phyloP scores from a whole-genome alignment of 306 rosid species.

The Leucaena leucocephala region DNA sequence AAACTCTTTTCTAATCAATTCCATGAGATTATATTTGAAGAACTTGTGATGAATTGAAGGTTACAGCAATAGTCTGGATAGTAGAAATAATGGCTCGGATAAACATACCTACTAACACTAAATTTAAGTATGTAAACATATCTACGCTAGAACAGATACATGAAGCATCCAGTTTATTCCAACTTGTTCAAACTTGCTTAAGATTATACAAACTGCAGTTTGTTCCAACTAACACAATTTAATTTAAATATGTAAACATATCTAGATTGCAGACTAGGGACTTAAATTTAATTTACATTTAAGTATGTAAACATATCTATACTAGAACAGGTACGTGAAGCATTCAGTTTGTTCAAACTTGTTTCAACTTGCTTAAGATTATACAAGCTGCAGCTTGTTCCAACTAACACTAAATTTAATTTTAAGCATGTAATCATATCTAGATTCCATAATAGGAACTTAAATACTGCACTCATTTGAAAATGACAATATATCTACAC shows the following conservation, averaged over 20 bases:
- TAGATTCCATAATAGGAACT: not conserved
- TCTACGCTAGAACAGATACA: not conserved
- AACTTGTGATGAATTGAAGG: not conserved
- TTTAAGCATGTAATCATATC: not conserved
- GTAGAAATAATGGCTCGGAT: not conserved
- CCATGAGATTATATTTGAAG: slow-evolving; percentile 13
- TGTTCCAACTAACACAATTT: not conserved
- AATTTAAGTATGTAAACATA: not conserved
- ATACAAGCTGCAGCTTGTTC: not conserved
- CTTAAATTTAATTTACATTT: not conserved
- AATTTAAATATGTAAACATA: not conserved
- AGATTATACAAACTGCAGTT: not conserved
- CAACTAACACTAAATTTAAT: not conserved
- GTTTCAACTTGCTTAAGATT: too few species aligned
- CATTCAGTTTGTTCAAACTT: not conserved
- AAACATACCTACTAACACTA: too few species aligned
- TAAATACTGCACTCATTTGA: not conserved
- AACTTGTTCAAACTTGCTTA: too few species aligned
- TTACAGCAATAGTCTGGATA: not conserved
- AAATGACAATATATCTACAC: not conserved
- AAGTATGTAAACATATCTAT: not conserved
- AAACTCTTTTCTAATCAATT: slow-evolving; percentile 12
- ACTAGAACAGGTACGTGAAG: not conserved
- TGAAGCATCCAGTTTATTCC: not conserved
- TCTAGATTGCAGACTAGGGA: not conserved